Conservation (phyloP, 192 early-diverging fungal genomes). For the Paraglomus brasilianum region DNA sequence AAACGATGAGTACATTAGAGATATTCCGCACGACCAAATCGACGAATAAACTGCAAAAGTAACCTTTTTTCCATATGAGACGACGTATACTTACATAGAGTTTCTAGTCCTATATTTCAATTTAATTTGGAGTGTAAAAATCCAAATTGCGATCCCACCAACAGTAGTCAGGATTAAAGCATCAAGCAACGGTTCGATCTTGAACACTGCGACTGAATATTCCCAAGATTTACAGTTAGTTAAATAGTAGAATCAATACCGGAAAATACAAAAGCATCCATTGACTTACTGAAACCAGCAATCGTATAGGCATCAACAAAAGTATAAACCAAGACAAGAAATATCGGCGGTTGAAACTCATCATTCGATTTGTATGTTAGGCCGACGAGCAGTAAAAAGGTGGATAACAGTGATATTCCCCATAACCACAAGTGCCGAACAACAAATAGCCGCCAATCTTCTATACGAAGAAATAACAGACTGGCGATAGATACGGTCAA, state of each 20-base stretch:
- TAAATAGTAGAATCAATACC: not conserved
- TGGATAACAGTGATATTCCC: not conserved
- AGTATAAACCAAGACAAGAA: constrained; percentile 9
- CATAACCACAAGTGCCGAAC: constrained; percentile 2
- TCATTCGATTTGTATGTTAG: constrained; percentile 30
- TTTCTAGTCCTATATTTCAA: constrained; percentile 19
- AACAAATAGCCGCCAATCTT: not conserved
- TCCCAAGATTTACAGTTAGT: not conserved
- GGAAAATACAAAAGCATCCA: not conserved
- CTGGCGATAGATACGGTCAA: not conserved
- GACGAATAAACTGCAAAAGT: not conserved
- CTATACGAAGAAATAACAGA: not conserved
- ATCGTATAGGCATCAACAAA: constrained; percentile 3
- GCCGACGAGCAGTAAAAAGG: not conserved
- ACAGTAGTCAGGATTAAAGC: constrained; percentile 8
- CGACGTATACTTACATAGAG: constrained; percentile 17
- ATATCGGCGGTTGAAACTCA: constrained; percentile 27
- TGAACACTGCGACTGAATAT: not conserved
- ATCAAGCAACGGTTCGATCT: not conserved
- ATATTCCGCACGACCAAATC: too few species aligned
- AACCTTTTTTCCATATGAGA: not conserved
- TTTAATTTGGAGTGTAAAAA: constrained; percentile 5
- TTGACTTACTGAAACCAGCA: constrained; percentile 14
- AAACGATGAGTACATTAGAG: not conserved
- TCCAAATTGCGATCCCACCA: not conserved